Conservation (phyloP, 2,329 filamentous ascomycete genomes). For the Penicillium sp. region DNA sequence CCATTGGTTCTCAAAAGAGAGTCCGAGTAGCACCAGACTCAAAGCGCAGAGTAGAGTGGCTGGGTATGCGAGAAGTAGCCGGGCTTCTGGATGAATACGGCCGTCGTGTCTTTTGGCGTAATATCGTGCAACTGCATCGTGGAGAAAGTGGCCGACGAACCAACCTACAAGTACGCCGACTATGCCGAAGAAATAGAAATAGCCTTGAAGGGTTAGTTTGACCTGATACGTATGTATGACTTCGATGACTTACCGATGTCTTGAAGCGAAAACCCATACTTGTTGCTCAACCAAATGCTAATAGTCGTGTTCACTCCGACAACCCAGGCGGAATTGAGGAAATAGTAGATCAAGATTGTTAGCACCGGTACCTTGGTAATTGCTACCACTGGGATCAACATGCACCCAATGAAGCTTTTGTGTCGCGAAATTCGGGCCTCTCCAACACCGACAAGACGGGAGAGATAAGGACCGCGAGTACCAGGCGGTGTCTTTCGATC, state of each 20-base stretch:
- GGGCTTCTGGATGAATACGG: slow-evolving; percentile 57
- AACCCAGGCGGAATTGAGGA: slow-evolving; percentile 43
- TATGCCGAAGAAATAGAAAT: slow-evolving; percentile 58
- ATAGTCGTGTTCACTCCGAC: slow-evolving; percentile 58
- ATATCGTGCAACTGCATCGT: slow-evolving; percentile 49
- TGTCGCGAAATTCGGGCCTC: slow-evolving; percentile 24
- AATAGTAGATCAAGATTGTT: slow-evolving; percentile 31
- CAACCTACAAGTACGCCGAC: slow-evolving; percentile 52
- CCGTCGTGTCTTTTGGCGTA: slow-evolving; percentile 51
- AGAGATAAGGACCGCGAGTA: slow-evolving; percentile 5
- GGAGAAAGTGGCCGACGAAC: slow-evolving; percentile 53
- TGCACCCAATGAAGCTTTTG: slow-evolving; percentile 45
- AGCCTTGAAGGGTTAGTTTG: slow-evolving; percentile 22
- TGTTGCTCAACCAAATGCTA: slow-evolving; percentile 49
- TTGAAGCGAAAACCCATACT: slow-evolving; percentile 50
- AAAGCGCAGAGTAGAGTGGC: slow-evolving; percentile 22
- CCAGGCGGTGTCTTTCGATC: slow-evolving; percentile 13
- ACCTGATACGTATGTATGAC: not conserved
- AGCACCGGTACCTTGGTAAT: slow-evolving; percentile 35
- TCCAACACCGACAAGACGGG: slow-evolving; percentile 26
- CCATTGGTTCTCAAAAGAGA: slow-evolving; percentile 47
- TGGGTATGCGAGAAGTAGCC: slow-evolving; percentile 50
- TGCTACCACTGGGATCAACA: slow-evolving; percentile 40
- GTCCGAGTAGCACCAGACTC: slow-evolving; percentile 46
- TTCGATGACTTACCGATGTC: slow-evolving; percentile 43